Base-by-base conservation (phyloP, 257 asterid genomes). In the Mentha longifolia region DNA sequence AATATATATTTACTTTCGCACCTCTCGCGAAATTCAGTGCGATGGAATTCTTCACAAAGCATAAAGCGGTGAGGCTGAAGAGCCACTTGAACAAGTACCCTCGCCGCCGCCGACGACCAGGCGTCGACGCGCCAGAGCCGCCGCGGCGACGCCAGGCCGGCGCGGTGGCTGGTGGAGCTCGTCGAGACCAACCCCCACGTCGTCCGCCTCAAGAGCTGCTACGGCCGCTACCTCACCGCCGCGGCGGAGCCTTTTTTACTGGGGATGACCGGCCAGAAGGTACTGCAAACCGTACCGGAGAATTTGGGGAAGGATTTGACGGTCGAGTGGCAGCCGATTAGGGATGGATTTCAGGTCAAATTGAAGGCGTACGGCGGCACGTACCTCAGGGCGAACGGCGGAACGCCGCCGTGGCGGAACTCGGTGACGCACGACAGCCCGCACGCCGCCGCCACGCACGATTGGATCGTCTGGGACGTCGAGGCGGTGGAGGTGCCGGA, bases 341-440 rank as follows among this genome's bases (percentile, higher is more conserved):
- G 90, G 71, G 99, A 95, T 16, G 99, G 96, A 0, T 95, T 95
- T 72, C 96, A 85, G 80, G 92, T 92, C 65, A 88, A 83, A 70
- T 57, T 95, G 4, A 82, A 65, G 76, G 78, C 87, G 0, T 78
- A n/a, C 50, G 88, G 79, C 7, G 97, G 97, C 2, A 92, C 89
- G 1, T 92, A 65, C 72, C 71, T 95, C 51, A 83, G 97, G 47
- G 99, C 92, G 0, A 95, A 92, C 85, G 99, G 99, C 62, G 99
- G 96, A 12, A 84, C 95, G 67, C 98, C 91, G 68, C 99, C 98
- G 68, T 95, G 99, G 99, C 78, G 96, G 77, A 87, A 88, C 54
- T 80, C 96, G 45, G 85, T 89, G 25, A 92, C 98, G 54, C 98
- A 92, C 31, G 99, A 95, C 41, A 77, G 58, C 25, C 88, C 90